Evolutionary conservation across 2,329 filamentous ascomycete genomes (phyloP).

Genomic region (Neofusicoccum sp.): DNA sequence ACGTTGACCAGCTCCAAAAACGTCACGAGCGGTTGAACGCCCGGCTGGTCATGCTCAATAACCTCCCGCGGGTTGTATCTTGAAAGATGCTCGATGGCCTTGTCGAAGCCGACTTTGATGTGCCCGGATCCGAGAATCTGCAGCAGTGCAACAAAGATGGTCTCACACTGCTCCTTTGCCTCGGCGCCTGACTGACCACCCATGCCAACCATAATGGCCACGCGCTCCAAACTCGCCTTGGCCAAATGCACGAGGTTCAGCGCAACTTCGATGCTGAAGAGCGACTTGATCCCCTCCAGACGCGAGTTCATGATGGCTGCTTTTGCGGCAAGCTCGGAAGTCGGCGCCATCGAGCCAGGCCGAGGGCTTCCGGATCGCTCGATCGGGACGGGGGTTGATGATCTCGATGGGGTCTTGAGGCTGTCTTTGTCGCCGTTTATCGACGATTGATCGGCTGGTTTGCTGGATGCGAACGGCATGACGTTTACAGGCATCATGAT

Average conservation of each 20-base stretch:
- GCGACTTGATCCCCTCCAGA: slow-evolving; percentile 87
- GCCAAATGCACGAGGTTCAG: slow-evolving; percentile 84
- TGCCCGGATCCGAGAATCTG: slow-evolving; percentile 82
- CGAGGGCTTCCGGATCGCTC: slow-evolving; percentile 39
- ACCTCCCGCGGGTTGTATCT: slow-evolving; percentile 87
- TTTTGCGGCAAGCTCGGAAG: slow-evolving; percentile 90
- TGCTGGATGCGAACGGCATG: slow-evolving; percentile 47
- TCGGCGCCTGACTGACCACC: slow-evolving; percentile 78
- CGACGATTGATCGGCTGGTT: slow-evolving; percentile 28
- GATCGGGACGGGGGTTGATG: slow-evolving; percentile 38
- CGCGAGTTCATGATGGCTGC: slow-evolving; percentile 96
- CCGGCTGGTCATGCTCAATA: slow-evolving; percentile 62
- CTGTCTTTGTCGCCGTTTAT: slow-evolving; percentile 32
- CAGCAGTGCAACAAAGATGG: slow-evolving; percentile 81
- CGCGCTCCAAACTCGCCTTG: slow-evolving; percentile 82
- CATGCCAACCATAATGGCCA: slow-evolving; percentile 76
- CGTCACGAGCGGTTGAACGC: slow-evolving; percentile 86
- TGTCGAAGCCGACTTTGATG: slow-evolving; percentile 89
- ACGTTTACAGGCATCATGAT: slow-evolving; percentile 98
- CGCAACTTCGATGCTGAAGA: slow-evolving; percentile 96
- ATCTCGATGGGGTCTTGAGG: slow-evolving; percentile 16
- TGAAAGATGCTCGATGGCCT: slow-evolving; percentile 85
- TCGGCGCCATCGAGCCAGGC: slow-evolving; percentile 63
- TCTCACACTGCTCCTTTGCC: slow-evolving; percentile 82
- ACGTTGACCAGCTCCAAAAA: slow-evolving; percentile 98